Conservation (phyloP, 2,329 filamentous ascomycete species). For the Blumeriella jaapii region DNA sequence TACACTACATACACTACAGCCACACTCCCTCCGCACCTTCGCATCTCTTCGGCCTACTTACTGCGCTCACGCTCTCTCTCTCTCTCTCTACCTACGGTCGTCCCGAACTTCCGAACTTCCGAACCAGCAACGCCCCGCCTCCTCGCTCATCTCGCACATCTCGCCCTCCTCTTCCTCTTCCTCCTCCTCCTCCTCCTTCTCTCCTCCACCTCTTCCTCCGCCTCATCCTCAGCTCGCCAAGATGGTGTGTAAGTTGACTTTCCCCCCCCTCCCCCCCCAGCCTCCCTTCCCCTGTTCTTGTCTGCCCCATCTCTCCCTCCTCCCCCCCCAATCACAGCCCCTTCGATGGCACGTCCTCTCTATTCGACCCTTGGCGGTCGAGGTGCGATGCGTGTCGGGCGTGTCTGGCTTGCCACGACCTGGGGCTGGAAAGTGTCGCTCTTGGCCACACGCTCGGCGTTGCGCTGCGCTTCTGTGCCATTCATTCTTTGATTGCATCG, state of each 20-base stretch:
- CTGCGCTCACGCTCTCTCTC: too few relatives aligned
- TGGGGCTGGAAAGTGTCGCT: too few relatives aligned
- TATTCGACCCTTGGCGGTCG: constrained; percentile 6
- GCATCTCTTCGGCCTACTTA: too few relatives aligned
- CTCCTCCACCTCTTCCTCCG: constrained; percentile 1
- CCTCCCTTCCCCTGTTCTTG: constrained; percentile 5
- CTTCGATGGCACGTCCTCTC: not conserved
- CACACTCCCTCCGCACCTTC: too few relatives aligned
- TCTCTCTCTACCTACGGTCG: too few relatives aligned
- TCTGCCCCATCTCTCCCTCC: too few relatives aligned
- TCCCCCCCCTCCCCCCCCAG: constrained; percentile 1
- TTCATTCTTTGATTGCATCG: constrained; percentile 2
- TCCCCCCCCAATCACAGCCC: constrained; percentile 1
- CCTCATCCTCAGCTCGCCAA: constrained; percentile 12
- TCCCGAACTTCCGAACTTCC: too few relatives aligned
- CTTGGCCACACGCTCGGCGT: not conserved
- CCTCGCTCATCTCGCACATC: too few relatives aligned
- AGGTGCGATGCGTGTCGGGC: too few relatives aligned
- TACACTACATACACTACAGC: too few relatives aligned
- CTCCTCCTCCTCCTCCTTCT: not conserved
- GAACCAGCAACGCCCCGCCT: too few relatives aligned
- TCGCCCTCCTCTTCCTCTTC: not conserved
- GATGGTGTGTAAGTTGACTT: constrained; percentile 20
- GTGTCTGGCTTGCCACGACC: constrained; percentile 3
- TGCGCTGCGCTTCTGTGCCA: not conserved